Conservation (phyloP, 129 eudicot genomes). For the Ambrosia trifida region DNA sequence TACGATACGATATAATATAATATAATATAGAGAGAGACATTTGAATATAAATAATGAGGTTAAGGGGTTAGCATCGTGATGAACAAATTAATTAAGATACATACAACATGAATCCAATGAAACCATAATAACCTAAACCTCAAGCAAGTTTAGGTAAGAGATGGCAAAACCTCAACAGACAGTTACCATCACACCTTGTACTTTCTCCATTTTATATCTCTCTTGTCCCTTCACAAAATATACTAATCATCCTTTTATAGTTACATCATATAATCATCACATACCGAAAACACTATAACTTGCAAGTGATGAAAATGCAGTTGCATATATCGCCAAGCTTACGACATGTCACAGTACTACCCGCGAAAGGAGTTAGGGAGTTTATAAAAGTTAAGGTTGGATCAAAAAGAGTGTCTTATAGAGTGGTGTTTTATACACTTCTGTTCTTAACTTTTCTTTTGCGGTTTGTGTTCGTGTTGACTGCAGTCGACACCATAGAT, state of each 20-base stretch:
- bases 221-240: conserved; percentile 21
- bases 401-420: conserved; percentile 69
- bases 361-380: conserved; percentile 77
- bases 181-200: conserved; percentile 30
- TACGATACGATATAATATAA: no score
- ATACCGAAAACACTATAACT: neutral
- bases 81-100: conserved; percentile 16
- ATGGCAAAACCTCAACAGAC: conserved; percentile 50
- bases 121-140: conserved; percentile 39
- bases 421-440: conserved; percentile 84
- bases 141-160: conserved; percentile 52
- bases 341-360: conserved; percentile 84
- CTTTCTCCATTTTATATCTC: conserved; percentile 35
- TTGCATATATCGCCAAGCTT: conserved; percentile 93
- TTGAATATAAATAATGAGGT: conserved; percentile 23
- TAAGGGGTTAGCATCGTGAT: conserved; percentile 39
- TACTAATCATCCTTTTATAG: conserved; percentile 28
- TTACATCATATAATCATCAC: neutral
- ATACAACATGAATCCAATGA: conserved; percentile 11
- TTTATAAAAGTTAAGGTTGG: conserved; percentile 79
- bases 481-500: conserved; percentile 83
- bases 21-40: neutral
- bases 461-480: conserved; percentile 75
- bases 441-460: conserved; percentile 75
- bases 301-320: conserved; percentile 51